Evolutionary conservation across 352 stramenopile genomes (phyloP), one percentile per base, ranked within the genome.

Genomic region (Globisporangium yorkense): DNA sequence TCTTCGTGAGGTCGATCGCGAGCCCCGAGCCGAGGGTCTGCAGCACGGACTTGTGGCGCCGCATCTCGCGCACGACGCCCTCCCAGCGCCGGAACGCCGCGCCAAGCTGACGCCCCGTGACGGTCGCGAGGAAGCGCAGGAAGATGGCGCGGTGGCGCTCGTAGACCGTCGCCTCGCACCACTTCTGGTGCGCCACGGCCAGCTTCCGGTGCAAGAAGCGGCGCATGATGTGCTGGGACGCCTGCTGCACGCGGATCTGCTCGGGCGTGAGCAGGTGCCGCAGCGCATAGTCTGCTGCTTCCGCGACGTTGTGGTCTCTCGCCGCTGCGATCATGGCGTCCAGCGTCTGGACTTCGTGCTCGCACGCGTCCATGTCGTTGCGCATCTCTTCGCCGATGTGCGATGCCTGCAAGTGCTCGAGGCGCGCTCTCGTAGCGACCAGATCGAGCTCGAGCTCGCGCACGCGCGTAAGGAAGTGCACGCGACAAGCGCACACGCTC

Each of bases 81-180:
- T 88, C 80, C 80, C 80, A 89, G 33, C 72, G 71, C 18, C 79
- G 73, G 53, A 89, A 87, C 16, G 75, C 79, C 0, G 73, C 72
- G 12, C 68, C 65, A 40, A 88, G 73, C 54, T 89, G 80, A 2
- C 72, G 67, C 3, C 72, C 66, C 8, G 59, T 62, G 16, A 88
- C 67, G 5, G 74, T 76, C 49, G 66, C 55, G 15, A 87, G 54
- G 49, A 89, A 84, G n/a, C 53, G 50, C 15, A 66, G 47, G 24
- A 84, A 70, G 43, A 84, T 71, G 15, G 51, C 55, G 29, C 70
- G 71, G 45, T 88, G 66, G n/a, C 71, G 64, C 44, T 84, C 63
- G 54, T 71, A 85, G 3, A 71, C 31, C 5, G 75, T 85, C 16
- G 56, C 59, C 2, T 75, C 65, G 45, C 35, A 31, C 79, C 79